Evolutionary conservation across 768 basidiomycete species (phyloP).

Genomic region (Russula brevipes): DNA sequence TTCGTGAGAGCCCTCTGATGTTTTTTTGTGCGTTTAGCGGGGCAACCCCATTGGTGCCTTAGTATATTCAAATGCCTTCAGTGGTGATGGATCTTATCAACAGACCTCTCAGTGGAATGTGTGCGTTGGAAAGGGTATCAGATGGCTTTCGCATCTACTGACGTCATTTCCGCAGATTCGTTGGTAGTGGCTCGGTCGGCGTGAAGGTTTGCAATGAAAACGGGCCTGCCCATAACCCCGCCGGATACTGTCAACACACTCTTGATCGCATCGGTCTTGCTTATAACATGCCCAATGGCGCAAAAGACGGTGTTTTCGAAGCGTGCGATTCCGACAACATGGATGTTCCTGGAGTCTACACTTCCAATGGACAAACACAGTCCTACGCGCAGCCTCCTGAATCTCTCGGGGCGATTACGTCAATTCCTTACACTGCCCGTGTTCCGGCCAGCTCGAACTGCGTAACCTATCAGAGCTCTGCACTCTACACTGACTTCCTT

Average conservation of each 20-base stretch:
- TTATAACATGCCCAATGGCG: constrained; percentile 67
- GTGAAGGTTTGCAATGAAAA: constrained; percentile 66
- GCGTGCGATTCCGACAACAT: constrained; percentile 64
- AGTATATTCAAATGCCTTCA: constrained; percentile 54
- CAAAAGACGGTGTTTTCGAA: constrained; percentile 55
- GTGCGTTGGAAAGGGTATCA: constrained; percentile 35
- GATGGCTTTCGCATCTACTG: not conserved
- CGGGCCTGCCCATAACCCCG: constrained; percentile 38
- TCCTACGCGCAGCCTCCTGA: constrained; percentile 48
- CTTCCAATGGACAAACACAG: constrained; percentile 35
- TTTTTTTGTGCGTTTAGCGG: constrained; percentile 37
- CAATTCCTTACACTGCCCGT: constrained; percentile 41
- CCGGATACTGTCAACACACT: constrained; percentile 61
- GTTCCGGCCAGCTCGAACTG: constrained; percentile 44
- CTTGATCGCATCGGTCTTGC: constrained; percentile 69
- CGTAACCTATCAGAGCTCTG: constrained; percentile 34
- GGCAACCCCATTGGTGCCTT: constrained; percentile 80
- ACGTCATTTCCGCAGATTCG: constrained; percentile 48
- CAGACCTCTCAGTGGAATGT: constrained; percentile 69
- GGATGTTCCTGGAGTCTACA: constrained; percentile 51
- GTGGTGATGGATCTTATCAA: constrained; percentile 39
- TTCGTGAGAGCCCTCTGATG: not conserved
- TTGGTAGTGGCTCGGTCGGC: constrained; percentile 62
- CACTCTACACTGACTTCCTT: constrained; percentile 33
- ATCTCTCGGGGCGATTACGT: constrained; percentile 40